Evolutionary conservation across 2,329 filamentous ascomycete genomes (phyloP), one percentile per base, ranked within the genome.

Genomic region (Epichloe coenophiala): DNA sequence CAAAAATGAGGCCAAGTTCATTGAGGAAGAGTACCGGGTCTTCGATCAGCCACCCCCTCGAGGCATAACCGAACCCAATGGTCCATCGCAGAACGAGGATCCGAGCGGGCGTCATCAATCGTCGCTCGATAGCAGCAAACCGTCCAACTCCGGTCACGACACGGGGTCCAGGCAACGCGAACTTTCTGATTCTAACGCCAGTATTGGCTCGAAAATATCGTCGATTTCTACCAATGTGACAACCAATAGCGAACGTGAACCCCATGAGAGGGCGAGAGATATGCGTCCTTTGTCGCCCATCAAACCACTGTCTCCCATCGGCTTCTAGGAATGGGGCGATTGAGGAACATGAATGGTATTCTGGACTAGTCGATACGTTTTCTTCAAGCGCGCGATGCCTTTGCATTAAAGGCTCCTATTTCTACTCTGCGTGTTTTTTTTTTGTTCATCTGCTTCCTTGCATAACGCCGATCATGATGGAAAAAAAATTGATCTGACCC

Each of bases 1-100:
- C 71, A 89, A 84, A 72, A 94, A 86, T 12, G 91, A 97, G 67
- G 82, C 88, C 55, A 81, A 81, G 57, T 91, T 78, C 61, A 82
- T 89, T 37, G 80, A 86, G 58, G 74, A 83, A 56, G 83, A 86
- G 60, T 84, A 84, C 58, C 68, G 67, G 55, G 62, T 79, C 3
- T 79, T 83, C 50, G 75, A 81, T 50, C 72, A 76, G 59, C 73
- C 77, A 4, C 72, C 77, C 77, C 80, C 79, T 0, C 63, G 69
- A 59, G 66, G 80, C n/a, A 62, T 78, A 21, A 59, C 65, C 12
- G 63, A 71, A 47, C 59, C 65, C 9, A 63, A 62, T 44, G 59
- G 57, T 33, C 63, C 62, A 13, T 50, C 33, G 49, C 60, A 57
- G 52, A 57, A 50, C 36, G 53, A 57, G 7, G 53, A 53, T 21